Conservation (phyloP, 495 filamentous ascomycete genomes). For the Hypoxylon fragiforme region DNA sequence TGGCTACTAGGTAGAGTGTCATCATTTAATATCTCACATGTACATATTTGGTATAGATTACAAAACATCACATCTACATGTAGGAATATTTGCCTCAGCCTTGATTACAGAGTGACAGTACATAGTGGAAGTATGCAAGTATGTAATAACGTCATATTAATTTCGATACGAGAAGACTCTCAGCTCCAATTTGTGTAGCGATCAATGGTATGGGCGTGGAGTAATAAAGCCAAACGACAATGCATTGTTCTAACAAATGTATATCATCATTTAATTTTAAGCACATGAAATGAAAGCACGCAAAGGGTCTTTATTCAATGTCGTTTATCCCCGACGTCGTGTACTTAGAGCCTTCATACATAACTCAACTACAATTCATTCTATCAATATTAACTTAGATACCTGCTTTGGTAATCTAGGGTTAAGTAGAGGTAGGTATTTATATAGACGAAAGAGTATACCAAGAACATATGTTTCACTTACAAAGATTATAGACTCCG, state of each 20-base stretch:
- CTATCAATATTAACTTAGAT: too few relatives aligned
- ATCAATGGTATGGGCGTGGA: neutral
- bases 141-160: neutral
- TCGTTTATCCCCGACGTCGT: neutral
- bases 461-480: neutral
- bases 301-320: too few relatives aligned
- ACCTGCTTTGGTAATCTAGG: too few relatives aligned
- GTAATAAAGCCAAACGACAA: neutral
- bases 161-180: constrained; percentile 9
- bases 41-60: neutral
- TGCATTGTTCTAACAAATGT: constrained; percentile 4
- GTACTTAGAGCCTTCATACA: neutral
- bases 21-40: neutral
- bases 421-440: too few relatives aligned
- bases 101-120: neutral
- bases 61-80: neutral
- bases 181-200: neutral
- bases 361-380: neutral
- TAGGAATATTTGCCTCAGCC: neutral
- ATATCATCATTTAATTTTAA: too few relatives aligned
- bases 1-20: neutral
- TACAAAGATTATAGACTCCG: neutral
- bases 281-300: too few relatives aligned
- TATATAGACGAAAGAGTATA: too few relatives aligned
- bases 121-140: neutral